Percentiles rank a stretch among this genome's conserved stretches.
Conservation (phyloP, 1,284 basidiomycete genomes). For the Apiotrichum mycotoxinovorans region DNA sequence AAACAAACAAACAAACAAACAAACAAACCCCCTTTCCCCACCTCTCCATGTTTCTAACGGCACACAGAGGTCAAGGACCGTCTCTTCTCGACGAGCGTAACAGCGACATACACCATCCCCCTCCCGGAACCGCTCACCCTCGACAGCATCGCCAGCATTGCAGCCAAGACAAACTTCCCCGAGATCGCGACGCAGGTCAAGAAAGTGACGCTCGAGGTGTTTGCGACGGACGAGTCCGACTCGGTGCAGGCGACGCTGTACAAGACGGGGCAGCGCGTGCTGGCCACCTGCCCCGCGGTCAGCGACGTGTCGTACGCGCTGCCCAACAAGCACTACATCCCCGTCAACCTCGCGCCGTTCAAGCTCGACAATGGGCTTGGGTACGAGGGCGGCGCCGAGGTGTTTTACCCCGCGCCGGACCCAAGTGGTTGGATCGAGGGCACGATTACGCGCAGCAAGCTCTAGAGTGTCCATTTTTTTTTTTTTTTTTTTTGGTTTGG, state of each 20-base stretch:
- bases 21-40: too few species aligned
- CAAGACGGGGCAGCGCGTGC: slow-evolving; percentile 75
- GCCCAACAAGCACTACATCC: slow-evolving; percentile 91
- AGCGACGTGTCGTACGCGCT: slow-evolving; percentile 67
- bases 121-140: slow-evolving; percentile 53
- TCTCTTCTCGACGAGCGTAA: slow-evolving; percentile 81
- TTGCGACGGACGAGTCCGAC: slow-evolving; percentile 82
- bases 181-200: slow-evolving; percentile 58
- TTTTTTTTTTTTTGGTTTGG: background rate
- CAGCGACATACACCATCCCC: slow-evolving; percentile 65
- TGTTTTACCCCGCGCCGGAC: slow-evolving; percentile 73
- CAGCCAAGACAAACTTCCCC: slow-evolving; percentile 61
- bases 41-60: background rate
- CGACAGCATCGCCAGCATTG: slow-evolving; percentile 57
- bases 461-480: too few species aligned
- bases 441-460: slow-evolving; percentile 49
- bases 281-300: slow-evolving; percentile 64
- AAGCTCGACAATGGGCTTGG: slow-evolving; percentile 53
- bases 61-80: slow-evolving; percentile 56
- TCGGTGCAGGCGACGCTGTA: slow-evolving; percentile 92
- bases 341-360: slow-evolving; percentile 46
- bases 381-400: slow-evolving; percentile 66
- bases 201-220: slow-evolving; percentile 70
- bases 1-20: too few species aligned
- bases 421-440: slow-evolving; percentile 56